A percentile compares a stretch with the other conserved stretches of the same genome.
Evolutionary conservation across 441 rosid species (phyloP).

Genomic region (Eruca vesicaria): DNA sequence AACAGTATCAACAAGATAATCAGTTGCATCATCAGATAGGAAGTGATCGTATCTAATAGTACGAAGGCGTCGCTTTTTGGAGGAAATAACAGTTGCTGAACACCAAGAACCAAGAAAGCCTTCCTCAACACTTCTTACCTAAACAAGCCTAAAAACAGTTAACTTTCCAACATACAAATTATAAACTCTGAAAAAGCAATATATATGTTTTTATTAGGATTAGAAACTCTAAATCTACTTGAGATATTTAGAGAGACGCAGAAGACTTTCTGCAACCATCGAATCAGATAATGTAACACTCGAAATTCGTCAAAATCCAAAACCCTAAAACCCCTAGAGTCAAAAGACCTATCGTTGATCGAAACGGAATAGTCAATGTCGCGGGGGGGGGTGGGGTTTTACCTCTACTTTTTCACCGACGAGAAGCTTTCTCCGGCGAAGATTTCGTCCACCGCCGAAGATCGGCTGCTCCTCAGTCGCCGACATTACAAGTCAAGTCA

Average conservation of each 20-base stretch:
- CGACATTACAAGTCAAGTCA: constrained; percentile 17
- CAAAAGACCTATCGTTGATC: background rate
- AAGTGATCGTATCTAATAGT: constrained; percentile 50
- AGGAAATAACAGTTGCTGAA: constrained; percentile 43
- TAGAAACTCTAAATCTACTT: no score
- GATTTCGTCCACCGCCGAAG: constrained; percentile 15
- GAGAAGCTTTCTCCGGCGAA: constrained; percentile 31
- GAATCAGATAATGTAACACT: no score
- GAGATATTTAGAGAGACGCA: no score
- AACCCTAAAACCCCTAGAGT: constrained; percentile 10
- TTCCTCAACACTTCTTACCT: constrained; percentile 72
- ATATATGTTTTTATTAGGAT: no score
- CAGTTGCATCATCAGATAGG: constrained; percentile 43
- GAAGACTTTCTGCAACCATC: no score
- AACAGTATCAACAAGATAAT: constrained; percentile 38
- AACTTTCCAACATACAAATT: background rate
- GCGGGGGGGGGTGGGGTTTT: background rate
- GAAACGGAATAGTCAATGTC: no score
- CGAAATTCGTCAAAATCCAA: constrained; percentile 2
- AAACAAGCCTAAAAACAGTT: constrained; percentile 14
- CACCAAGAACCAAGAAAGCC: constrained; percentile 83
- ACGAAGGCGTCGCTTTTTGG: background rate
- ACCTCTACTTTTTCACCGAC: constrained; percentile 49
- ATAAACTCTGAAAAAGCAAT: background rate
- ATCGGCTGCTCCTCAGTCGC: constrained; percentile 24